These are phyloP conservation scores for Pyrenopolyporus hunteri DNA, from an alignment of 495 filamentous ascomycete species.

Conservation along the genomic window DNA sequence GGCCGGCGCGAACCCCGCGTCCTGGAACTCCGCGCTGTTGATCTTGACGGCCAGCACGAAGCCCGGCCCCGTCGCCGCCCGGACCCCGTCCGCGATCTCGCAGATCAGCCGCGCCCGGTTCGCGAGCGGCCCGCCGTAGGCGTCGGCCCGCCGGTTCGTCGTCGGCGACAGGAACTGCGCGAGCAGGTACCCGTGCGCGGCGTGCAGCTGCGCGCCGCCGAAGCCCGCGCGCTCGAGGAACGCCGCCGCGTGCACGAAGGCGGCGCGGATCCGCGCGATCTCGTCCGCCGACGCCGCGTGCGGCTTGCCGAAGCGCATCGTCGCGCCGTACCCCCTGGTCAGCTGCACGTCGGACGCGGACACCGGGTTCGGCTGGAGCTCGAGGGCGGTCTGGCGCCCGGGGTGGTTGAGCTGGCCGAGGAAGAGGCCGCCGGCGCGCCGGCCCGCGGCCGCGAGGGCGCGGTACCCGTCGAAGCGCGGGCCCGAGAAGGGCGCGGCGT, in stretches of 20 bases:
- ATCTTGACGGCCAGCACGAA: constrained; percentile 72
- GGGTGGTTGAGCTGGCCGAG: constrained; percentile 68
- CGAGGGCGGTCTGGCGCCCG: constrained; percentile 60
- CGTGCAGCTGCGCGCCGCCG: constrained; percentile 63
- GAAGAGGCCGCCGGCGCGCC: constrained; percentile 64
- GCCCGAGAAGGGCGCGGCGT: constrained; percentile 51
- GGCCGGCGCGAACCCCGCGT: constrained; percentile 58
- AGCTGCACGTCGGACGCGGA: constrained; percentile 67
- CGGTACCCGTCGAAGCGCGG: constrained; percentile 65
- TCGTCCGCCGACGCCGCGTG: constrained; percentile 54
- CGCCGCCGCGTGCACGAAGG: constrained; percentile 56
- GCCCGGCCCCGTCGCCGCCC: constrained; percentile 47
- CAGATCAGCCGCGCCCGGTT: constrained; percentile 63
- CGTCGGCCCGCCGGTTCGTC: constrained; percentile 65
- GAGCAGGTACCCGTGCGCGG: constrained; percentile 65
- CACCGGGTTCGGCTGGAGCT: constrained; percentile 61
- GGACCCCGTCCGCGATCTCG: constrained; percentile 62
- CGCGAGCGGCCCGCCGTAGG: constrained; percentile 70
- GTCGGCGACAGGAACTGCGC: constrained; percentile 54
- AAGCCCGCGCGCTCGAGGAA: constrained; percentile 59
- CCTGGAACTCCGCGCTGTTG: constrained; percentile 73
- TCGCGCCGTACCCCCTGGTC: constrained; percentile 38
- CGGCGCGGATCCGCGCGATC: constrained; percentile 53
- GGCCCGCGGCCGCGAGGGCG: constrained; percentile 54
- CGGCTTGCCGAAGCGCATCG: constrained; percentile 39